Evolutionary conservation across 805 yeast genomes (phyloP).

Genomic region (Starmerella scarabaei): DNA sequence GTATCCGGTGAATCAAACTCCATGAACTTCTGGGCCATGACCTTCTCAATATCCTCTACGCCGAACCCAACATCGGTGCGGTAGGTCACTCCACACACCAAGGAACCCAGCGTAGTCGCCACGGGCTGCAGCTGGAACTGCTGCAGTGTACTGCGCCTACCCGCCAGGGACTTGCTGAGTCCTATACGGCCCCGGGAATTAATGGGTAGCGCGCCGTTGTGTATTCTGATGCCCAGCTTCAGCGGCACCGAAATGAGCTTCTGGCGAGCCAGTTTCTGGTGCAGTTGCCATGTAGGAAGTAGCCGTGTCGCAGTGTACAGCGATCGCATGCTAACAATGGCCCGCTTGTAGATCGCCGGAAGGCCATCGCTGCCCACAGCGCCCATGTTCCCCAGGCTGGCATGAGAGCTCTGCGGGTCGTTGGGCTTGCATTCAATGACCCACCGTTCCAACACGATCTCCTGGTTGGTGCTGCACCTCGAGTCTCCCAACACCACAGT

Average conservation of each 20-base stretch:
- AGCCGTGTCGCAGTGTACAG: constrained; percentile 52
- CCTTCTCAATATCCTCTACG: constrained; percentile 52
- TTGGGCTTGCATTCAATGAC: constrained; percentile 58
- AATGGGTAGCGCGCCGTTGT: constrained; percentile 70
- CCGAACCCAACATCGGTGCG: constrained; percentile 58
- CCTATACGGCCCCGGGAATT: constrained; percentile 77
- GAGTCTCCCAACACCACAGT: constrained; percentile 47
- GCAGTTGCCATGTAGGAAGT: constrained; percentile 58
- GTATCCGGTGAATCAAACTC: constrained; percentile 31
- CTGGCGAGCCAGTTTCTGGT: constrained; percentile 33
- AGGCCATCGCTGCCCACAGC: constrained; percentile 33
- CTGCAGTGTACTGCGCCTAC: constrained; percentile 40
- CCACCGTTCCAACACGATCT: constrained; percentile 93
- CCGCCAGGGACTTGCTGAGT: constrained; percentile 50
- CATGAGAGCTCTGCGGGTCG: not conserved
- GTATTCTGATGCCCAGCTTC: constrained; percentile 40
- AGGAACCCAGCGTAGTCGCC: constrained; percentile 58
- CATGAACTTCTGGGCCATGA: constrained; percentile 45
- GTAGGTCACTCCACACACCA: constrained; percentile 66
- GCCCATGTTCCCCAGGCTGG: not conserved
- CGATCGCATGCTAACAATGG: constrained; percentile 60
- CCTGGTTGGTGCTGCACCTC: constrained; percentile 40
- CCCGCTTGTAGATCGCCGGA: constrained; percentile 58
- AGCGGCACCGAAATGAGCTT: constrained; percentile 32
- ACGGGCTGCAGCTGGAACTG: constrained; percentile 59